Evolutionary conservation across 2,329 filamentous ascomycete genomes (phyloP), one percentile per base, ranked within the genome.

Genomic region (Aurifilum marmelostoma): DNA sequence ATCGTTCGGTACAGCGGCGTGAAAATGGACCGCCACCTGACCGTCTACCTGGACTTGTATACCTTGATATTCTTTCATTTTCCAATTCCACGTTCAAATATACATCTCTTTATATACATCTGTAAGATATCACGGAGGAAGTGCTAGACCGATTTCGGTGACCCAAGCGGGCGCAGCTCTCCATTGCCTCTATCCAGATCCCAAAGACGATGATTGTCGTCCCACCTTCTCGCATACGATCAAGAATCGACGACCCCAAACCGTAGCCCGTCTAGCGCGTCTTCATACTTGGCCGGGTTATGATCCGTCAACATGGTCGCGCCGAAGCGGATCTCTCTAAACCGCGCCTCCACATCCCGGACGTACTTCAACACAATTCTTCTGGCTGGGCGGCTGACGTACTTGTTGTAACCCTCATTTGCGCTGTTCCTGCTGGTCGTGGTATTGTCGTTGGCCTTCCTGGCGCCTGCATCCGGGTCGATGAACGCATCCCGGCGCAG

Each of bases 281-380:
- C 85, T 78, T 94, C 92, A 75, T 94, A 94, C 72, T 88, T 84
- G 34, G 87, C 90, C 3, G 92, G 92, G 72, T 88, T 92, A 76
- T 94, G 92, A 76, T 94, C 92, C 69, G 88, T 84, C 78, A 94
- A 81, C 90, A 93, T 92, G 61, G 89, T 89, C 32, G 88, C 87
- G 6, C 89, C 90, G 76, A 94, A 93, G 58, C 85, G 83, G 56
- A 93, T 81, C 79, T 94, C 91, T 37, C 87, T 83, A 76, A 94
- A 94, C 66, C 87, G 81, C 29, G 83, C 83, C 75, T 93, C 91
- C 39, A 93, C 91, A 76, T 94, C 88, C 67, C 87, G 81, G 16
- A 94, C 84, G 71, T 92, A 92, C 75, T 88, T 90, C 63, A 94
- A 79, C 70, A 92, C 87, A 54, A 92, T 87, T 65, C 91, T 83